Percentiles rank a stretch among this genome's conserved stretches.
Conservation (phyloP, 2,329 filamentous ascomycete species). For the Alternaria sp. region DNA sequence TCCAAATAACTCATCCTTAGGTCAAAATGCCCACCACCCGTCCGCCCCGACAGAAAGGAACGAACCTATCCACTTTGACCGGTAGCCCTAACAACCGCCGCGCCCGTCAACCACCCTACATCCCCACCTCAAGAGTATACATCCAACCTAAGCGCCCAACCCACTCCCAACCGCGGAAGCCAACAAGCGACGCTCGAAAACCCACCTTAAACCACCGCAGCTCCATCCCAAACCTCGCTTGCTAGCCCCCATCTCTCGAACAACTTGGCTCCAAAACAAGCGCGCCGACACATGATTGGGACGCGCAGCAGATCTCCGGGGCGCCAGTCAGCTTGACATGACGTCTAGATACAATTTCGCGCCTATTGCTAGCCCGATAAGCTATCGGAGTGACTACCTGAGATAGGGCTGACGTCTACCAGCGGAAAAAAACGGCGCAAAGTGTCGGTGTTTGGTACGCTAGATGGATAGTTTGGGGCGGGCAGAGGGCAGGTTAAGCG, state of each 20-base stretch:
- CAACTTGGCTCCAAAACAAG: background rate
- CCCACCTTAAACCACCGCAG: background rate
- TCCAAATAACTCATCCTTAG: background rate
- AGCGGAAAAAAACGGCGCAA: background rate
- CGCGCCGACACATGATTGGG: background rate
- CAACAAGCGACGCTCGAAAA: background rate
- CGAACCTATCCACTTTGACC: background rate
- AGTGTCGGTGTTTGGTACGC: background rate
- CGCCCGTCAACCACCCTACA: background rate
- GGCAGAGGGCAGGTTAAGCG: background rate
- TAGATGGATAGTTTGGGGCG: background rate
- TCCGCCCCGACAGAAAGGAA: background rate
- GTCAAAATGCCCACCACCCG: background rate
- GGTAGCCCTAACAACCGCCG: background rate
- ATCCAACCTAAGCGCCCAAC: background rate
- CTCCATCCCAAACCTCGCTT: background rate
- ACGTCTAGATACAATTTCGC: slow-evolving; percentile 2
- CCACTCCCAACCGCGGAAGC: background rate
- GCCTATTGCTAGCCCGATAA: background rate
- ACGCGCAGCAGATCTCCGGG: background rate
- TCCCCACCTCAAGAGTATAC: background rate
- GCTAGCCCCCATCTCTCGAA: background rate
- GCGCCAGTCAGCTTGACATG: background rate
- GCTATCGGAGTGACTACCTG: background rate
- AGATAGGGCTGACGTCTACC: background rate